Percentiles rank a stretch among this genome's conserved stretches.
Conservation (phyloP, 2,329 filamentous ascomycete genomes). For the Capronia americana region DNA sequence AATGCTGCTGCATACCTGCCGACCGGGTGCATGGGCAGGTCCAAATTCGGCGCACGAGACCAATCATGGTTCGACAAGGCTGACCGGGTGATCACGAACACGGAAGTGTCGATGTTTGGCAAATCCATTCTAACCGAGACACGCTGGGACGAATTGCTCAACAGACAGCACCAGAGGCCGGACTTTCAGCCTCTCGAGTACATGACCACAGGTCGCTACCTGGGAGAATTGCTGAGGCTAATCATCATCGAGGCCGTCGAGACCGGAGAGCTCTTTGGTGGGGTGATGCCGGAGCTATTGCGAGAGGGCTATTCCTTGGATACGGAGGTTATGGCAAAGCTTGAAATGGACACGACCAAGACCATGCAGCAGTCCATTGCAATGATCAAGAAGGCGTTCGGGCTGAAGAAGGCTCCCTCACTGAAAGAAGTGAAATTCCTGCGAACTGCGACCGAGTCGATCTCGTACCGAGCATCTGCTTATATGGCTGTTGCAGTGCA, state of each 20-base stretch:
- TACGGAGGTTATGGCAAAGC: slow-evolving; percentile 63
- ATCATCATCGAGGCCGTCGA: slow-evolving; percentile 66
- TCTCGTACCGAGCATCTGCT: slow-evolving; percentile 65
- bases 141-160: slow-evolving; percentile 67
- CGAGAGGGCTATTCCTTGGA: slow-evolving; percentile 65
- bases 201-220: slow-evolving; percentile 67
- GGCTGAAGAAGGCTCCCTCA: slow-evolving; percentile 53
- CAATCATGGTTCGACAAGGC: slow-evolving; percentile 62
- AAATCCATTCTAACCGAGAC: slow-evolving; percentile 63
- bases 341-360: slow-evolving; percentile 57
- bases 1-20: slow-evolving; percentile 70
- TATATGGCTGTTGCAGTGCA: slow-evolving; percentile 69
- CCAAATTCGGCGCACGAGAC: slow-evolving; percentile 64
- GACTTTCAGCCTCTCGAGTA: slow-evolving; percentile 72
- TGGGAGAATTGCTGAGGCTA: slow-evolving; percentile 68
- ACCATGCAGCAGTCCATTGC: slow-evolving; percentile 49
- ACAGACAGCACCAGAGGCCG: slow-evolving; percentile 61
- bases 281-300: slow-evolving; percentile 62
- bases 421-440: slow-evolving; percentile 62
- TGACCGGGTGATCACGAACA: slow-evolving; percentile 69
- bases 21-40: slow-evolving; percentile 57
- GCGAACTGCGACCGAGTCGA: slow-evolving; percentile 58
- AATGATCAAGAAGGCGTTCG: slow-evolving; percentile 60
- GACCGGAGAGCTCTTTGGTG: slow-evolving; percentile 62
- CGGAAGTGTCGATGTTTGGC: slow-evolving; percentile 71